A percentile compares a stretch with the other conserved stretches of the same genome.
Evolutionary conservation across 208 protist species (phyloP).

Genomic region (Paratrypanosoma confusum): DNA sequence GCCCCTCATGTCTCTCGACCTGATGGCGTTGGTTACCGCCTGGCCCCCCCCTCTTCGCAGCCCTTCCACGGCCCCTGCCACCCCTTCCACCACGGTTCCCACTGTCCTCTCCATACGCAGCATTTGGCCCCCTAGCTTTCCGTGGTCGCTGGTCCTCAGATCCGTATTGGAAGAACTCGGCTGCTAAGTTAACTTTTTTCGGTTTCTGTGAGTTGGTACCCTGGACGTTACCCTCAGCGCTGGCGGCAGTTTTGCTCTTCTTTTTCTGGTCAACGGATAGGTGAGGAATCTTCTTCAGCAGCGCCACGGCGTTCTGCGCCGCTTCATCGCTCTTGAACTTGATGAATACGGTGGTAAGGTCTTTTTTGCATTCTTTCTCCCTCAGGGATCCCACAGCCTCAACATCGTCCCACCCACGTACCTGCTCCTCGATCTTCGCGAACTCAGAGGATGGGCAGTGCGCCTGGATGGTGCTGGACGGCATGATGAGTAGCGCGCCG

Average conservation of each 20-base stretch:
- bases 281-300: slow-evolving; percentile 31
- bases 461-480: slow-evolving; percentile 2
- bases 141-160: too few relatives aligned
- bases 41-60: too few relatives aligned
- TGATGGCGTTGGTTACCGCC: too few relatives aligned
- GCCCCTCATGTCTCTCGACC: too few relatives aligned
- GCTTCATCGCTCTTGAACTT: slow-evolving; percentile 43
- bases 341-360: slow-evolving; percentile 73
- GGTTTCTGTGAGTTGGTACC: neutral
- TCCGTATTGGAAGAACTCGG: too few relatives aligned
- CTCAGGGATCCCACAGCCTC: slow-evolving; percentile 69
- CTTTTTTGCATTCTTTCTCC: slow-evolving; percentile 63
- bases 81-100: too few relatives aligned
- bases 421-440: slow-evolving; percentile 36
- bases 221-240: neutral
- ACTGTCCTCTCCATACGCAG: too few relatives aligned
- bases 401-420: slow-evolving; percentile 65
- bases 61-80: too few relatives aligned
- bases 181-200: too few relatives aligned
- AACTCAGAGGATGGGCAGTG: slow-evolving; percentile 58
- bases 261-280: slow-evolving; percentile 14
- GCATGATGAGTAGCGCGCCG: too few relatives aligned
- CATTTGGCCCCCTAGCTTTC: too few relatives aligned
- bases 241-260: slow-evolving; percentile 9
- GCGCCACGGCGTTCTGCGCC: slow-evolving; percentile 15